Base-by-base conservation (phyloP, 164 flowering plant species). In the Warburgia ugandensis region DNA sequence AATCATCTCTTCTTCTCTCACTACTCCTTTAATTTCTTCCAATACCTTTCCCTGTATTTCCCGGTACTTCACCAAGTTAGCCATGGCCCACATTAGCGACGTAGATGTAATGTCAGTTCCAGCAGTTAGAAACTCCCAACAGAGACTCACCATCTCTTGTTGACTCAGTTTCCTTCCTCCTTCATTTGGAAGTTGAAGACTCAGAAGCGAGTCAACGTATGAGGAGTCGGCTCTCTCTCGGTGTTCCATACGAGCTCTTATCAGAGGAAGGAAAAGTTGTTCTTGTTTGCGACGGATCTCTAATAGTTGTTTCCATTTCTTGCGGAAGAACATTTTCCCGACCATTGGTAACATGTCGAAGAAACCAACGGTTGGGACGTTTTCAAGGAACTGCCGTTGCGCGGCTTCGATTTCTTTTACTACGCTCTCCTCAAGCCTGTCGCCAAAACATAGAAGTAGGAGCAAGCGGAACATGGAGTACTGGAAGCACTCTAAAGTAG, bases 381-480 rank as follows among this genome's bases (percentile, higher is more conserved):
- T 44, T 41, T 47, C 7, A 1, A 64, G 22, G 26, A 68, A 2
- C 0, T 16, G 22, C 3, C 54, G 37, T 25, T 62, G 64, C 0
- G 53, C 54, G 2, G 32, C 19, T 27, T 64, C 61, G 6, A 70
- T 58, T 20, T 73, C 52, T 6, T 28, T 36, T 2, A 75, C 58
- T 1, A 25, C 36, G 0, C 37, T 19, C 28, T 72, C 73, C 2
- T 66, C 64, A 5, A 70, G 28, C 35, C 50, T 58, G 10, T 65
- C 59, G 1, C 80, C 80, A 11, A 75, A 69, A 54, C 80, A 75
- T 75, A 75, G 64, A 36, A 50, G 32, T 20, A 60, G 52, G 20
- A 69, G 48, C 48, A 68, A 35, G 20, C 54, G 54, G 43, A 72
- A 71, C 65, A 71, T 37, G 22, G 59, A 23, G 22, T 31, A 27